These are phyloP conservation scores for Russula earlei DNA, from an alignment of 768 basidiomycete genomes.

Conservation along the genomic window DNA sequence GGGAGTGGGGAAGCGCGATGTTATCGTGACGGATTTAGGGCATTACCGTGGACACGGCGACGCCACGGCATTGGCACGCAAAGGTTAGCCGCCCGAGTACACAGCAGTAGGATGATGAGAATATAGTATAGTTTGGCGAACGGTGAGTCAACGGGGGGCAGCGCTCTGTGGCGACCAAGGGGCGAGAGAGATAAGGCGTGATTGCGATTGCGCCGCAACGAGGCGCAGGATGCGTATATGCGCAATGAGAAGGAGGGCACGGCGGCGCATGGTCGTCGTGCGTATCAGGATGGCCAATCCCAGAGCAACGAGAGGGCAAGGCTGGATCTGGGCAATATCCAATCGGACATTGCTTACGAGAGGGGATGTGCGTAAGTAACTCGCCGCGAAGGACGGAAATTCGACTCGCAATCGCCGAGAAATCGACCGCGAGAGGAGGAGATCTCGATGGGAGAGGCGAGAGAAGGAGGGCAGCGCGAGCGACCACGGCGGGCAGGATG, in stretches of 20 bases:
- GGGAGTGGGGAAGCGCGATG: not conserved
- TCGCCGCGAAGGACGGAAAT: constrained; percentile 5
- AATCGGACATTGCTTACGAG: constrained; percentile 4
- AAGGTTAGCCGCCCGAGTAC: not conserved
- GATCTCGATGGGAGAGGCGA: not conserved
- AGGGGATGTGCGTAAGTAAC: not conserved
- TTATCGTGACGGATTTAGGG: not conserved
- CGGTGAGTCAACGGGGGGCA: not conserved
- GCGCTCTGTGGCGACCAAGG: not conserved
- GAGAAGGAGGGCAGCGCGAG: not conserved
- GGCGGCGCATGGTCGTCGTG: constrained; percentile 5
- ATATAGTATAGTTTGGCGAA: not conserved
- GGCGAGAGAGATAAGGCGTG: not conserved
- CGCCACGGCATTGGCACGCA: not conserved
- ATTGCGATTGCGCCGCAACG: constrained; percentile 7
- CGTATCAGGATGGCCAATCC: not conserved
- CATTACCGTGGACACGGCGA: not conserved
- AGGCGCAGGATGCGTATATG: not conserved
- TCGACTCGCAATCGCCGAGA: not conserved
- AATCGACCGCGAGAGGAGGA: not conserved
- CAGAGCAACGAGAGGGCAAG: not conserved
- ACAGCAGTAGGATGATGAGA: not conserved
- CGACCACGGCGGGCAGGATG: not conserved
- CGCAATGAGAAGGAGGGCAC: not conserved
- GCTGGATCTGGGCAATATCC: not conserved